Evolutionary conservation across 371 early-diverging fungal genomes (phyloP).

Genomic region (Rhizomucor miehei): DNA sequence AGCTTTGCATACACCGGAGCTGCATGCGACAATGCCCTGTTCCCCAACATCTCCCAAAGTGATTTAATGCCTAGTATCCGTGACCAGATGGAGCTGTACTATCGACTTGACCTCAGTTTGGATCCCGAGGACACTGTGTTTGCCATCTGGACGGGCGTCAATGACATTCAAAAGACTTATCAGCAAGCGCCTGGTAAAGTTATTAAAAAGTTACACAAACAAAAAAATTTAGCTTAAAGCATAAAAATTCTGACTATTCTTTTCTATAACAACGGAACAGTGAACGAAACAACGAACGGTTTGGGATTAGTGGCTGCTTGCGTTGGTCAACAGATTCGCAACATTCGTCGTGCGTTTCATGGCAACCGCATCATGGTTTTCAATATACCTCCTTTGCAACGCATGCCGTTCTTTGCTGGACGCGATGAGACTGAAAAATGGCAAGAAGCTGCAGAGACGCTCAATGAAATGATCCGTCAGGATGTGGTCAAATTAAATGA

Average conservation of each 20-base stretch:
- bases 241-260: background rate
- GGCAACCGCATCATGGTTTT: conserved; percentile 33
- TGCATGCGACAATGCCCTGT: conserved; percentile 35
- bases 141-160: conserved; percentile 46
- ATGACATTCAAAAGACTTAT: conserved; percentile 27
- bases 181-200: conserved; percentile 16
- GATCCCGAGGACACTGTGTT: conserved; percentile 41
- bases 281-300: conserved; percentile 11
- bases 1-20: conserved; percentile 45
- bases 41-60: conserved; percentile 14
- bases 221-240: background rate
- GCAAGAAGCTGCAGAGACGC: conserved; percentile 23
- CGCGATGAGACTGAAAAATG: conserved; percentile 10
- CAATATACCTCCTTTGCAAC: conserved; percentile 36
- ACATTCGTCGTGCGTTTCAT: conserved; percentile 26
- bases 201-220: conserved; percentile 4
- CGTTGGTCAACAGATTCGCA: conserved; percentile 29
- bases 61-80: conserved; percentile 32
- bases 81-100: conserved; percentile 44
- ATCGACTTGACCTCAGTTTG: conserved; percentile 24
- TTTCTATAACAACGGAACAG: background rate
- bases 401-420: conserved; percentile 35
- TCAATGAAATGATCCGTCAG: conserved; percentile 26
- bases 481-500: conserved; percentile 35
- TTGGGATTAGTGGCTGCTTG: conserved; percentile 23